Percentiles rank a stretch among this genome's conserved stretches.
These are phyloP conservation scores for Eutypa lata DNA, from an alignment of 2,329 filamentous ascomycete genomes.

Conservation along the genomic window DNA sequence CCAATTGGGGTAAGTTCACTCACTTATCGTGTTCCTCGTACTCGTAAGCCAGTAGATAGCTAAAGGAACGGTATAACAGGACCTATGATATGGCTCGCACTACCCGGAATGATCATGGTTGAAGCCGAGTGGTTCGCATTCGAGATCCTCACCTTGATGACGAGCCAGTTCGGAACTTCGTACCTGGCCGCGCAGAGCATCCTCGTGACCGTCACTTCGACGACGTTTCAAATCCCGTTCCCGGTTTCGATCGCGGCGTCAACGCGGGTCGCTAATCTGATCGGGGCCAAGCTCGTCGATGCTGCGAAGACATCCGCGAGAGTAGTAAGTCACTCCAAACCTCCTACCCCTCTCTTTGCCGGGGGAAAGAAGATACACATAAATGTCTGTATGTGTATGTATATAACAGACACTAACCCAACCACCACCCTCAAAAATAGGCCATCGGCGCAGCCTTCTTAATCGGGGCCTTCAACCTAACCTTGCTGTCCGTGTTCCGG, in stretches of 20 bases:
- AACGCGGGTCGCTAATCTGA: constrained; percentile 86
- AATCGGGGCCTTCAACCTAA: constrained; percentile 77
- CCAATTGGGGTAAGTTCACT: constrained; percentile 61
- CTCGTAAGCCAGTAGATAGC: background rate
- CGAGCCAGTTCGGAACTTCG: constrained; percentile 74
- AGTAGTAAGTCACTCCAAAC: constrained; percentile 59
- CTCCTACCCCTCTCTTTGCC: background rate
- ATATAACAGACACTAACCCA: constrained; percentile 11
- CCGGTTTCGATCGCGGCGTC: constrained; percentile 84
- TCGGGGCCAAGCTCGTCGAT: constrained; percentile 78
- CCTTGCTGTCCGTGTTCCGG: constrained; percentile 65
- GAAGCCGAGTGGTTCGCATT: constrained; percentile 92
- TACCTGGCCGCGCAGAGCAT: constrained; percentile 87
- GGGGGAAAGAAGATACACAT: no score
- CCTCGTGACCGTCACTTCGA: constrained; percentile 70
- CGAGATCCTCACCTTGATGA: constrained; percentile 81
- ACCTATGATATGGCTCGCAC: constrained; percentile 79
- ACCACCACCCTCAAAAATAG: constrained; percentile 19
- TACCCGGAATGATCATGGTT: constrained; percentile 91
- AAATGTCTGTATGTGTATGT: no score
- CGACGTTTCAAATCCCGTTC: constrained; percentile 91
- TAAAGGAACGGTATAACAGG: constrained; percentile 29
- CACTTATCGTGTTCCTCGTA: background rate
- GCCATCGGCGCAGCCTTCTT: constrained; percentile 62
- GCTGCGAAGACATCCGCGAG: constrained; percentile 78